phyloP scores from a whole-genome alignment of 148 eudicot genomes.

The Dysphania ambrosioides region DNA sequence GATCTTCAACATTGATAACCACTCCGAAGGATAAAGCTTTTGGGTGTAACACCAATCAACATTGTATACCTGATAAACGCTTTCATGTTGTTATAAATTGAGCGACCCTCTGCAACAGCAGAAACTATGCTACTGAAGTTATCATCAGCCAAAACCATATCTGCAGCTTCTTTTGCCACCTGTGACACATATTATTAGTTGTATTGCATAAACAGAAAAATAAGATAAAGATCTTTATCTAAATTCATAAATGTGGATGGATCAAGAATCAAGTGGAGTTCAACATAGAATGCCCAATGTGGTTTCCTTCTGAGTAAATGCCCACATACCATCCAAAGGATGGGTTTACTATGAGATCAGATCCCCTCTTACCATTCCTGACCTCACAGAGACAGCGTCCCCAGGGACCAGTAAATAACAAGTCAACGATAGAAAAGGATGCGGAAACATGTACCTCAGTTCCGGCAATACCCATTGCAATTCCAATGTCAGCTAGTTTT shows the following conservation, averaged over 20 bases:
- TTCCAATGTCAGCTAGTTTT: slow-evolving; percentile 88
- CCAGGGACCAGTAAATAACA: too few species aligned
- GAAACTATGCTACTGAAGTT: slow-evolving; percentile 88
- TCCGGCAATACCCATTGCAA: slow-evolving; percentile 90
- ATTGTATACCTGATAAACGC: slow-evolving; percentile 72
- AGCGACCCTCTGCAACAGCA: slow-evolving; percentile 85
- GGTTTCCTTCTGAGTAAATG: neutral
- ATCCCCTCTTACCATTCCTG: too few species aligned
- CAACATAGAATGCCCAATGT: neutral
- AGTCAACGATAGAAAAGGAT: too few species aligned
- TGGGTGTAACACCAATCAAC: neutral
- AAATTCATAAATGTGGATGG: neutral
- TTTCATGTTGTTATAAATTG: slow-evolving; percentile 88
- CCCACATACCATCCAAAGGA: too few species aligned
- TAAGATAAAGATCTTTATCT: neutral
- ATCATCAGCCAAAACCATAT: slow-evolving; percentile 91
- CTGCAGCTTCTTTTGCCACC: slow-evolving; percentile 98
- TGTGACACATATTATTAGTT: slow-evolving; percentile 19
- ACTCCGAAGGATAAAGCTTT: neutral
- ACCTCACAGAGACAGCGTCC: too few species aligned
- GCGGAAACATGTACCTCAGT: slow-evolving; percentile 70
- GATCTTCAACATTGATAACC: neutral
- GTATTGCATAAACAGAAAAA: neutral
- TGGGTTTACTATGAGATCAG: too few species aligned
- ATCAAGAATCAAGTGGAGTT: neutral